Evolutionary conservation across 306 rosid species (phyloP).

Genomic region (Acacia confusa): DNA sequence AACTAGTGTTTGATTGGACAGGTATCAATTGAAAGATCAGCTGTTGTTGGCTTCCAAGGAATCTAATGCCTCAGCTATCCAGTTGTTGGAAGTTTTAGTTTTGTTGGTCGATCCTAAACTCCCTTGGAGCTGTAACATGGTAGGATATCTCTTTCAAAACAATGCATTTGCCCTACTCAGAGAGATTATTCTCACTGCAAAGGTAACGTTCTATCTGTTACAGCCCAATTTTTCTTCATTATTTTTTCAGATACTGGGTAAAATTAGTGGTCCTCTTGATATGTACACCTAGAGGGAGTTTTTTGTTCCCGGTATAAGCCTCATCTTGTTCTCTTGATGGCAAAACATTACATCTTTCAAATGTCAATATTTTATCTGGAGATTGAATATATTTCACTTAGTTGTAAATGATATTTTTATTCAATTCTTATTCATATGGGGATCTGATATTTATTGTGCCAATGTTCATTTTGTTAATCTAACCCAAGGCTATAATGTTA

Average conservation of each 20-base stretch:
- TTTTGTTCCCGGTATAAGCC: neutral
- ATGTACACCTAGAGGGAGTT: neutral
- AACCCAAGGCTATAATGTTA: neutral
- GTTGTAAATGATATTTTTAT: neutral
- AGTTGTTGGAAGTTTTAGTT: conserved; percentile 69
- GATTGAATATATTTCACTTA: conserved; percentile 1
- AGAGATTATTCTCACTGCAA: conserved; percentile 69
- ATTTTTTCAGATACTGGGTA: neutral
- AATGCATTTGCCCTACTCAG: conserved; percentile 64
- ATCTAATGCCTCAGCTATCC: conserved; percentile 46
- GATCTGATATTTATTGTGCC: neutral
- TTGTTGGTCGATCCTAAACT: conserved; percentile 67
- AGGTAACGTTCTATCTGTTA: conserved; percentile 49
- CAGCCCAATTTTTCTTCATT: neutral
- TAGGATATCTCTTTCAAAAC: conserved; percentile 69
- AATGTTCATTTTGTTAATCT: conserved; percentile 1
- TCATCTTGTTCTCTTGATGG: neutral
- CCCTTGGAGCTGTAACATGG: conserved; percentile 87
- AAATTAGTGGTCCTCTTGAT: conserved; percentile 1
- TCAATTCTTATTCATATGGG: neutral
- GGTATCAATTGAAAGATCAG: conserved; percentile 68
- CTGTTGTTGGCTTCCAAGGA: conserved; percentile 58
- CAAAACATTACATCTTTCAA: neutral
- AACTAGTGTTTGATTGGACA: conserved; percentile 45
- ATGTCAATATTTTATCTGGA: neutral